phyloP scores from a whole-genome alignment of 441 rosid species.

The Adansonia rubrostipa region DNA sequence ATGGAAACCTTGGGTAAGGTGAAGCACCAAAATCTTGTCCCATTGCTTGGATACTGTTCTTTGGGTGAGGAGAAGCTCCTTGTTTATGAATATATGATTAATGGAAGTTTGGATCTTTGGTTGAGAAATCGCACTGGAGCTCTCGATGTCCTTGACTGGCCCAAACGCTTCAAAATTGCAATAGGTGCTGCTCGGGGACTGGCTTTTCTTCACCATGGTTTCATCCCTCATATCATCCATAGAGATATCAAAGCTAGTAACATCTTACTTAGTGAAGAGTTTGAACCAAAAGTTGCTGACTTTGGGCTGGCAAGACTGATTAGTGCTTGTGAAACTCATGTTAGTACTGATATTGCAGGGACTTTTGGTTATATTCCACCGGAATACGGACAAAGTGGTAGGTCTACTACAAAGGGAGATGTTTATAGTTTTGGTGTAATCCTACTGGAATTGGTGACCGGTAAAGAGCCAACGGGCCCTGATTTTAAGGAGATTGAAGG shows the following conservation, averaged over 20 bases:
- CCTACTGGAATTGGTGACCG: slow-evolving; percentile 79
- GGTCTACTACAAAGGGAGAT: slow-evolving; percentile 81
- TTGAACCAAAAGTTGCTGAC: slow-evolving; percentile 92
- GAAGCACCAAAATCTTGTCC: slow-evolving; percentile 84
- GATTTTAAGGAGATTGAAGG: slow-evolving; percentile 92
- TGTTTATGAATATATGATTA: slow-evolving; percentile 88
- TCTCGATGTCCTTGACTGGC: slow-evolving; percentile 75
- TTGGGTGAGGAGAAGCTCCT: slow-evolving; percentile 82
- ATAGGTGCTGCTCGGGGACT: slow-evolving; percentile 80
- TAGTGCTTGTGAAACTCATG: slow-evolving; percentile 92
- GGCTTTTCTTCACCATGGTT: slow-evolving; percentile 84
- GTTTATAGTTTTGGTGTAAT: slow-evolving; percentile 94
- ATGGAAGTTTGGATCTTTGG: slow-evolving; percentile 89
- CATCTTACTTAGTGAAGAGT: slow-evolving; percentile 68
- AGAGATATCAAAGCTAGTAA: slow-evolving; percentile 91
- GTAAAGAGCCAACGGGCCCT: slow-evolving; percentile 93
- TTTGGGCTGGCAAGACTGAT: slow-evolving; percentile 88
- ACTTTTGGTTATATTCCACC: slow-evolving; percentile 94
- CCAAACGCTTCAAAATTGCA: slow-evolving; percentile 75
- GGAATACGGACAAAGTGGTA: slow-evolving; percentile 88
- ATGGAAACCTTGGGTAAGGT: slow-evolving; percentile 96
- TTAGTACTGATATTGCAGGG: slow-evolving; percentile 83
- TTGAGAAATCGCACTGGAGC: slow-evolving; percentile 69
- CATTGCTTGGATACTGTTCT: slow-evolving; percentile 84
- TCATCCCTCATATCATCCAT: slow-evolving; percentile 89